A percentile compares a stretch with the other conserved stretches of the same genome.
phyloP scores from a whole-genome alignment of 495 filamentous ascomycete genomes.

The Talaromyces stipitatus region DNA sequence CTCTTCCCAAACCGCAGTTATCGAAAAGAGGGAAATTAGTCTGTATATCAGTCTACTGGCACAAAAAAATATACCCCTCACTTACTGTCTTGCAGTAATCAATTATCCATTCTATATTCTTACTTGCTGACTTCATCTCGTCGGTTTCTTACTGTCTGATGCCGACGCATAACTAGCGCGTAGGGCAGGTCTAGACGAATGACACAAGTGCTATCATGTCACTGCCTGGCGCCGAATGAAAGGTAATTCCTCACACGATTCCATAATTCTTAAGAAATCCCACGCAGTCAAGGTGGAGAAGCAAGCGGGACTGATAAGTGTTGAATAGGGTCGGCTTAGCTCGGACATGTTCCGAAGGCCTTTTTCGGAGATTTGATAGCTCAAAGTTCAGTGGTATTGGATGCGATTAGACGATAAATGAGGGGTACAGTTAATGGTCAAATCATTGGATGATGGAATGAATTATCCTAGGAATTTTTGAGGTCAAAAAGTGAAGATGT shows the following conservation, averaged over 20 bases:
- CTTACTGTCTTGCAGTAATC: background rate
- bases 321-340: background rate
- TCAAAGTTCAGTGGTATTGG: background rate
- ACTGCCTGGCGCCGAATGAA: background rate
- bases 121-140: background rate
- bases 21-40: background rate
- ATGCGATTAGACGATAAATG: background rate
- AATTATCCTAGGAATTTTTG: too few species aligned
- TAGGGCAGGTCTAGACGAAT: conserved; percentile 2
- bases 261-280: background rate
- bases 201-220: background rate
- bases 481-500: background rate
- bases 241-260: background rate
- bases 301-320: background rate
- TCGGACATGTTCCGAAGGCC: background rate
- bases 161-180: background rate
- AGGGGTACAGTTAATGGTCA: background rate
- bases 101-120: background rate
- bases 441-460: background rate
- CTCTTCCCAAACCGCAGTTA: background rate
- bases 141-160: background rate
- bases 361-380: background rate
- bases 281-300: background rate
- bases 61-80: background rate
- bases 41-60: background rate